phyloP scores from a whole-genome alignment of 2,329 filamentous ascomycete species.

The Rhinocladiella similis region DNA sequence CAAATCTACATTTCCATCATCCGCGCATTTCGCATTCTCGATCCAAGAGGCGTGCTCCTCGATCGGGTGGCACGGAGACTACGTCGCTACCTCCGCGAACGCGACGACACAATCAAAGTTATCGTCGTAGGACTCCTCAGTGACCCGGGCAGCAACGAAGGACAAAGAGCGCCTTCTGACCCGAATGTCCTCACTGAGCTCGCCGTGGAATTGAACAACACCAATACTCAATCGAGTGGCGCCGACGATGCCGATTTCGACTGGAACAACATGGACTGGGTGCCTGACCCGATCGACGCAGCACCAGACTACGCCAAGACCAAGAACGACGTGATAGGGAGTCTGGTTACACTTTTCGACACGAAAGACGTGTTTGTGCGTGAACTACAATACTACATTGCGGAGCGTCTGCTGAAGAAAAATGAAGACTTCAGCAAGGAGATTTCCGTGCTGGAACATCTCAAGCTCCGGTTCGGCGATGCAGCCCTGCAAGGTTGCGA shows the following conservation, averaged over 20 bases:
- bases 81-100: constrained; percentile 61
- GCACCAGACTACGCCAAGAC: constrained; percentile 88
- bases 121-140: constrained; percentile 65
- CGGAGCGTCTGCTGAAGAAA: constrained; percentile 70
- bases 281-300: constrained; percentile 89
- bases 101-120: constrained; percentile 66
- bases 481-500: constrained; percentile 86
- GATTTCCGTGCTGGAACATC: constrained; percentile 76
- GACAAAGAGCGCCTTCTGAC: constrained; percentile 37
- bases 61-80: constrained; percentile 67
- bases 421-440: constrained; percentile 74
- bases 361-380: constrained; percentile 91
- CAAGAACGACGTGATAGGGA: constrained; percentile 88
- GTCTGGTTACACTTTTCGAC: constrained; percentile 83
- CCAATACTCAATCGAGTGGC: constrained; percentile 39
- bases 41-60: constrained; percentile 65
- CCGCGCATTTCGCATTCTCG: constrained; percentile 62
- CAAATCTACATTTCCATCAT: constrained; percentile 68
- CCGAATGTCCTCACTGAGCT: constrained; percentile 39
- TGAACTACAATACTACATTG: constrained; percentile 87
- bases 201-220: constrained; percentile 33
- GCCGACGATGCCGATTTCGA: constrained; percentile 68
- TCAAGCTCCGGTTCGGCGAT: constrained; percentile 88
- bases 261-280: constrained; percentile 91
- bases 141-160: constrained; percentile 46